phyloP scores from a whole-genome alignment of 108 stramenopile species.

The Nitzschia sp. region DNA sequence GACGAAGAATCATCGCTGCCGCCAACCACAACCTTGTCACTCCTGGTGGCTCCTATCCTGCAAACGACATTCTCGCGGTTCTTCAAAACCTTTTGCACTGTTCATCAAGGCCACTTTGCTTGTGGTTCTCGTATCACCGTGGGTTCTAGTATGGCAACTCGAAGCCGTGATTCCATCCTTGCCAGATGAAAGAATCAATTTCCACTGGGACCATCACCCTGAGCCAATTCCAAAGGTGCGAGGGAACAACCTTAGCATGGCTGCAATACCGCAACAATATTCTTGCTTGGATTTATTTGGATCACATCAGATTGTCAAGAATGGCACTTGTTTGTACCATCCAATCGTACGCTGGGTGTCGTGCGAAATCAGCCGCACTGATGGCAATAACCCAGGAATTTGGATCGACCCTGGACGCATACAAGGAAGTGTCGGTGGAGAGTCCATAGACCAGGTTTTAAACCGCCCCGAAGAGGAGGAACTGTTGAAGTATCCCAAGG shows the following conservation, averaged over 20 bases:
- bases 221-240: too few relatives aligned
- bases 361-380: slow-evolving; percentile 9
- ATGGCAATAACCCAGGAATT: background rate
- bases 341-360: slow-evolving; percentile 8
- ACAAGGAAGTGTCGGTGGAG: slow-evolving; percentile 21
- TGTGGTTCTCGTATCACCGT: slow-evolving; percentile 22
- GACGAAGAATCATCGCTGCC: too few relatives aligned
- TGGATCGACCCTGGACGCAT: slow-evolving; percentile 5
- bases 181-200: too few relatives aligned
- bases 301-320: background rate
- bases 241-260: too few relatives aligned
- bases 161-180: too few relatives aligned
- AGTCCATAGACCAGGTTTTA: background rate
- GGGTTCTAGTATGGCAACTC: slow-evolving; percentile 1
- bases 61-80: too few relatives aligned
- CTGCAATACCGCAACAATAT: too few relatives aligned
- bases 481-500: background rate
- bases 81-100: too few relatives aligned
- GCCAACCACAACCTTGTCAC: too few relatives aligned
- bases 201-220: too few relatives aligned
- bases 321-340: slow-evolving; percentile 7
- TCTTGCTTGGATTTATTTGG: slow-evolving; percentile 16
- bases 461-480: slow-evolving; percentile 6
- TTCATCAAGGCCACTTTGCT: too few relatives aligned
- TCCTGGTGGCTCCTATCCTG: too few relatives aligned